phyloP scores from a whole-genome alignment of 257 asterid genomes.

The Solanum tarapatanum region DNA sequence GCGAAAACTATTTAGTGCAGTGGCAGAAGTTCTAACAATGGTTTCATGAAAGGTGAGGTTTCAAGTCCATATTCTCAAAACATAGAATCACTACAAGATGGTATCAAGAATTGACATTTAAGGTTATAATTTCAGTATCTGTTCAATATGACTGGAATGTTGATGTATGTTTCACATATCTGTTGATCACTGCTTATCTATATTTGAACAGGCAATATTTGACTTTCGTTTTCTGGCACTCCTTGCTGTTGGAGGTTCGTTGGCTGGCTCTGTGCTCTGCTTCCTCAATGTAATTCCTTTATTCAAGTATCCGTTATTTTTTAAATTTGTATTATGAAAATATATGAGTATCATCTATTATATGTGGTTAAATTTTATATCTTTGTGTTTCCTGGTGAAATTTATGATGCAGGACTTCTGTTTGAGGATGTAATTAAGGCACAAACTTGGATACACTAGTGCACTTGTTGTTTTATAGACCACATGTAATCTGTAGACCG shows the following conservation, averaged over 20 bases:
- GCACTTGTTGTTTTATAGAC: neutral
- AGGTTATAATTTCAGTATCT: neutral
- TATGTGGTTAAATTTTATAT: neutral
- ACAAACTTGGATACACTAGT: neutral
- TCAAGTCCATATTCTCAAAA: conserved; percentile 33
- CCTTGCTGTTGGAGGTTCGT: conserved; percentile 71
- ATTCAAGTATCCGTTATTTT: neutral
- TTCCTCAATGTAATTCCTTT: conserved; percentile 64
- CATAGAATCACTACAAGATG: conserved; percentile 31
- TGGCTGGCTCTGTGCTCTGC: conserved; percentile 89
- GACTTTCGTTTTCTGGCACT: conserved; percentile 88
- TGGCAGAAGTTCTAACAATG: neutral
- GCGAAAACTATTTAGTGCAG: neutral
- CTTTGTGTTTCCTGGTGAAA: neutral
- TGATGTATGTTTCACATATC: neutral
- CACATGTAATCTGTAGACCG: neutral
- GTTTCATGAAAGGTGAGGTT: neutral
- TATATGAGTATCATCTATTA: neutral
- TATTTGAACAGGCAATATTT: conserved; percentile 47
- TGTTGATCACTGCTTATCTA: neutral
- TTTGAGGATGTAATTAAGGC: neutral
- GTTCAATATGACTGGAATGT: neutral
- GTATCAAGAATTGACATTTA: neutral
- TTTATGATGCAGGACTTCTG: neutral
- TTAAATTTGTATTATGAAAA: neutral